These are phyloP conservation scores for Golubevia pallescens DNA, from an alignment of 1,284 basidiomycete species.

Conservation along the genomic window DNA sequence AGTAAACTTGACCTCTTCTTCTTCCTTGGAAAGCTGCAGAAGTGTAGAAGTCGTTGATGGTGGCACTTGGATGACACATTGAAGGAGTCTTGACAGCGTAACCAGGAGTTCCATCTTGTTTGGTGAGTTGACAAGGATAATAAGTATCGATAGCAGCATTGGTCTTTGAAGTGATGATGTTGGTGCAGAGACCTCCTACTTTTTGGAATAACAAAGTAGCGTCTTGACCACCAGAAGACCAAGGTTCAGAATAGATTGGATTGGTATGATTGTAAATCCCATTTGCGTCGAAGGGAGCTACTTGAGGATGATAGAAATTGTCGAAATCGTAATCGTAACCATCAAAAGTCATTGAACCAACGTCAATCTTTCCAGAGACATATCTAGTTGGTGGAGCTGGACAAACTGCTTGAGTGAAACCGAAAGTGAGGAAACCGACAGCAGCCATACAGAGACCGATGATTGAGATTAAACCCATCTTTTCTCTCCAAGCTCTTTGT, in stretches of 20 bases:
- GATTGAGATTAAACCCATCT: conserved; percentile 88
- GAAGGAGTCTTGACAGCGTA: conserved; percentile 22
- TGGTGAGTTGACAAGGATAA: conserved; percentile 90
- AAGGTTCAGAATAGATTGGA: conserved; percentile 79
- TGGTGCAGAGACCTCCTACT: conserved; percentile 80
- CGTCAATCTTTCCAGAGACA: conserved; percentile 78
- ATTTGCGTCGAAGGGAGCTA: conserved; percentile 49
- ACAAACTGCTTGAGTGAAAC: conserved; percentile 94
- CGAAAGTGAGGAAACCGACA: conserved; percentile 98
- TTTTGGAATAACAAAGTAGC: conserved; percentile 93
- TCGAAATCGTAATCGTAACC: conserved; percentile 91
- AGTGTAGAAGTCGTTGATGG: conserved; percentile 26
- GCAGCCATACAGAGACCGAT: conserved; percentile 82
- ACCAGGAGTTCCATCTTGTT: conserved; percentile 73
- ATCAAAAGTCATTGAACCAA: conserved; percentile 86
- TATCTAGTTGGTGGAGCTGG: conserved; percentile 81
- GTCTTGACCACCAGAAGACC: conserved; percentile 82
- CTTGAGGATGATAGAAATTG: conserved; percentile 69
- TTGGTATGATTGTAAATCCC: conserved; percentile 79
- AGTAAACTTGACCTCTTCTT: no score
- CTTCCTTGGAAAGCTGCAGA: no score
- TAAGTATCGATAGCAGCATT: conserved; percentile 74
- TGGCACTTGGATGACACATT: conserved; percentile 33
- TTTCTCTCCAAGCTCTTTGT: conserved; percentile 96
- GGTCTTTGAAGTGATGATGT: conserved; percentile 75